phyloP scores from a whole-genome alignment of 331 rosid genomes.

The Malus hybrid region DNA sequence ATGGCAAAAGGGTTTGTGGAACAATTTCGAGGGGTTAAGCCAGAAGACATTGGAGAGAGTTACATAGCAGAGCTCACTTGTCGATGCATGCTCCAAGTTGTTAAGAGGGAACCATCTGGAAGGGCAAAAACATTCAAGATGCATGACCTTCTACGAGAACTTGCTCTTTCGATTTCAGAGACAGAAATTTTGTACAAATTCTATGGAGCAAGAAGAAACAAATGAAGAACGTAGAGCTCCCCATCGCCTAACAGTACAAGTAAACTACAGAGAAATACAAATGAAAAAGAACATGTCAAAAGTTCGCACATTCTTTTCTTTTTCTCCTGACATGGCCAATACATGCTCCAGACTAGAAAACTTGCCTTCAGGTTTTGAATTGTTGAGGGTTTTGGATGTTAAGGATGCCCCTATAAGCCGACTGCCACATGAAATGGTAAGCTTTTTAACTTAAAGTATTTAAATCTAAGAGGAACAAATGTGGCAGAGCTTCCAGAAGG shows the following conservation, averaged over 20 bases:
- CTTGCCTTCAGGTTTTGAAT: neutral
- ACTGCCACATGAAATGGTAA: neutral
- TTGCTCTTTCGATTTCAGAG: neutral
- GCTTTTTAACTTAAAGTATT: neutral
- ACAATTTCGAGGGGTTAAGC: too few species aligned
- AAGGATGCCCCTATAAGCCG: neutral
- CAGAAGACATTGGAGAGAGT: neutral
- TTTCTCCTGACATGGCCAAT: neutral
- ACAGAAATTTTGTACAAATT: too few species aligned
- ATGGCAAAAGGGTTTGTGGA: too few species aligned
- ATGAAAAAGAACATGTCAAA: neutral
- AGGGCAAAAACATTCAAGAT: neutral
- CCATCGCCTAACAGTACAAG: neutral
- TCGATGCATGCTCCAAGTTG: neutral
- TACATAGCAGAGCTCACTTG: neutral
- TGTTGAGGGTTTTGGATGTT: conserved; percentile 2
- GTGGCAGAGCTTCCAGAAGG: neutral
- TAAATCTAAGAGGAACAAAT: neutral
- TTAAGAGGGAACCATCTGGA: neutral
- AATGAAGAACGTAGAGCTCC: neutral
- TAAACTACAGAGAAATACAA: neutral
- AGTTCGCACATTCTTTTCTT: neutral
- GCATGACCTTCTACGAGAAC: neutral
- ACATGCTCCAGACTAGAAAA: neutral
- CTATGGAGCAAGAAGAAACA: neutral